Conservation (phyloP, 306 rosid species). For the Cicer chorassanicum region DNA sequence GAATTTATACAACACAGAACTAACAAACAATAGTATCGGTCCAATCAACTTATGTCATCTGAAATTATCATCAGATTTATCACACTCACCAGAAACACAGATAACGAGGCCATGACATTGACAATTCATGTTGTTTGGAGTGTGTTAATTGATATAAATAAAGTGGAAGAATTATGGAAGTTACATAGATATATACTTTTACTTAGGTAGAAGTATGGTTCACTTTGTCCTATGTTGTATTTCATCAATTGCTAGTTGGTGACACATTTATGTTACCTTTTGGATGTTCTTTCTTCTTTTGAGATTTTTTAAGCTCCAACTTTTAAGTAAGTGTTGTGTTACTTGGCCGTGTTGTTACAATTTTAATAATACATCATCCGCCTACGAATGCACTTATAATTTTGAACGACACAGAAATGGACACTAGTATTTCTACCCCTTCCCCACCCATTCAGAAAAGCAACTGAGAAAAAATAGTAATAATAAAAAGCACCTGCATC, state of each 20-base stretch:
- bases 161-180: conserved; percentile 7
- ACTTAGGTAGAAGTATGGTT: not conserved
- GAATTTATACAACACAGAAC: conserved; percentile 15
- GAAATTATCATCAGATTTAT: conserved; percentile 21
- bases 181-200: not conserved
- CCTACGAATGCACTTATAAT: conserved; percentile 1
- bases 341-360: not conserved
- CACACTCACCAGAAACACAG: conserved; percentile 10
- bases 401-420: conserved; percentile 7
- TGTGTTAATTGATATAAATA: conserved; percentile 14
- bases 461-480: conserved; percentile 26
- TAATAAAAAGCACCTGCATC: conserved; percentile 67
- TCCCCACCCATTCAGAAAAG: conserved; percentile 19
- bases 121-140: conserved; percentile 29
- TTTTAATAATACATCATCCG: not conserved
- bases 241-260: conserved; percentile 14
- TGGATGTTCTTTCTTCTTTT: conserved; percentile 6
- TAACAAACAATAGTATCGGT: conserved; percentile 14
- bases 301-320: not conserved
- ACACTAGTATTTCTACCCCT: not conserved
- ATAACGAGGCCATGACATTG: not conserved
- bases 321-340: not conserved
- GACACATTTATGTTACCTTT: conserved; percentile 2
- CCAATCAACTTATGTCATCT: conserved; percentile 32
- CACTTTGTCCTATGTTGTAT: conserved; percentile 1